phyloP scores from a whole-genome alignment of 108 stramenopile species.

The Cylindrotheca closterium region DNA sequence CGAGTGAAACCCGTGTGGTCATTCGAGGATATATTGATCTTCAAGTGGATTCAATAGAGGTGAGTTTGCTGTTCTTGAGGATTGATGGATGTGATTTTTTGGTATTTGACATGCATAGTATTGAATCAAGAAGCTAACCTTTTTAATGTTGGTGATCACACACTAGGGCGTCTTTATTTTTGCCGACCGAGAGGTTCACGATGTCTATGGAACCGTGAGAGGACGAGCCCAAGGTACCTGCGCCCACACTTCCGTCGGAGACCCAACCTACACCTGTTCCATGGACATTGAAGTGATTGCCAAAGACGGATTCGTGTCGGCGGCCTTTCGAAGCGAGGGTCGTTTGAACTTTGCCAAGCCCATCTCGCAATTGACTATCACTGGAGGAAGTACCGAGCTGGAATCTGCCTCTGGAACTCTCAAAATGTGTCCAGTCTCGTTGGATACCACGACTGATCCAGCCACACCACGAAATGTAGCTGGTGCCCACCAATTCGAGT shows the following conservation, averaged over 20 bases:
- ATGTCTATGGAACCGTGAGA: background rate
- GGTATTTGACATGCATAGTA: too few relatives aligned
- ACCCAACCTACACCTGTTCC: background rate
- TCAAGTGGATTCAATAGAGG: background rate
- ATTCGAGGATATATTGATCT: background rate
- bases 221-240: background rate
- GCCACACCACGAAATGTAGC: background rate
- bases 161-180: background rate
- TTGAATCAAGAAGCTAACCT: too few relatives aligned
- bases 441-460: background rate
- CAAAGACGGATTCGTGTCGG: background rate
- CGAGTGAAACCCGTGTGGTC: background rate
- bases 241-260: background rate
- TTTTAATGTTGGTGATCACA: too few relatives aligned
- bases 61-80: background rate
- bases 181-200: background rate
- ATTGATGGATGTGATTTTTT: background rate
- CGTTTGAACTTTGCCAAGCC: background rate
- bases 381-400: background rate
- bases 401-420: background rate
- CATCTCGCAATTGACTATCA: background rate
- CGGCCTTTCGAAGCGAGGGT: background rate
- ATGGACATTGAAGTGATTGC: background rate
- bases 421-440: background rate
- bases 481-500: background rate